A percentile compares a stretch with the other conserved stretches of the same genome.
Conservation (phyloP, 495 filamentous ascomycete genomes). For the Pyrenula aspistea region DNA sequence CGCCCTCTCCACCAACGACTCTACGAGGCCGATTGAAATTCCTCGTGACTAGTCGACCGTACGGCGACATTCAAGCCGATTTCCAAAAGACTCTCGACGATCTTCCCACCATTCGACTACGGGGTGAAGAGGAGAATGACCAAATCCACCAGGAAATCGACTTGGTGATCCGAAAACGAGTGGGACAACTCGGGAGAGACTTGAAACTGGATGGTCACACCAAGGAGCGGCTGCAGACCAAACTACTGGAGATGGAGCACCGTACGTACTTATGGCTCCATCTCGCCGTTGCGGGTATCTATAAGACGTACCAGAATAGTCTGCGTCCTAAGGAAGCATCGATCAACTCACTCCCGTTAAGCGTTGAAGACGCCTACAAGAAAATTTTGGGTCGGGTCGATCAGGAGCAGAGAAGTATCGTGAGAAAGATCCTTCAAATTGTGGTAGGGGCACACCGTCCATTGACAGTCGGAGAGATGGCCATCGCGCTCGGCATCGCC, state of each 20-base stretch:
- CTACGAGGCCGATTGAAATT: conserved; percentile 19
- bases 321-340: conserved; percentile 4
- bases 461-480: conserved; percentile 17
- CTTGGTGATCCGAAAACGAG: conserved; percentile 17
- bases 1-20: not conserved
- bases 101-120: conserved; percentile 18
- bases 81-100: conserved; percentile 10
- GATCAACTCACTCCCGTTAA: conserved; percentile 4
- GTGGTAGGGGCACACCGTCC: conserved; percentile 19
- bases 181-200: conserved; percentile 3
- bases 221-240: conserved; percentile 1
- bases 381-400: conserved; percentile 8
- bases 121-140: conserved; percentile 23
- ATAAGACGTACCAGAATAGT: conserved; percentile 6
- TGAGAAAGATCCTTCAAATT: conserved; percentile 19
- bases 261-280: conserved; percentile 17
- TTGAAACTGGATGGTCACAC: conserved; percentile 3
- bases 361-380: conserved; percentile 10
- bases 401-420: conserved; percentile 1
- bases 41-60: conserved; percentile 31
- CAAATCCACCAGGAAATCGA: conserved; percentile 24
- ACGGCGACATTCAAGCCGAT: conserved; percentile 16
- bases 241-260: conserved; percentile 7
- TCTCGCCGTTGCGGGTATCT: conserved; percentile 4
- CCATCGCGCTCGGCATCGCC: conserved; percentile 16